Percentiles rank a stretch among this genome's conserved stretches.
These are phyloP conservation scores for Podospora anserina DNA, from an alignment of 495 filamentous ascomycete genomes.

Conservation along the genomic window DNA sequence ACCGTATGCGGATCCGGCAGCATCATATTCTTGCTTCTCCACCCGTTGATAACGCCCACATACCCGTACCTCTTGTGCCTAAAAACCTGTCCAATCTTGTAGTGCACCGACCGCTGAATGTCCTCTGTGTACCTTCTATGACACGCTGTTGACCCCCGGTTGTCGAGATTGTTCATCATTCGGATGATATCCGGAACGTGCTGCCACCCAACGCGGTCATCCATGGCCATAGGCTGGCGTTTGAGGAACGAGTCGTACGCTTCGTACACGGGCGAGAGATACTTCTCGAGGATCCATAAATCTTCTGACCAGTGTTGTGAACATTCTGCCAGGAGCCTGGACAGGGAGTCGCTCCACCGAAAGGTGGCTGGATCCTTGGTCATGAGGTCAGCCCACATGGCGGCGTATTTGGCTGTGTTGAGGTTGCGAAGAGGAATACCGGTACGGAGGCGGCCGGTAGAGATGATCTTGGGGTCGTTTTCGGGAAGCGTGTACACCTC, in stretches of 20 bases:
- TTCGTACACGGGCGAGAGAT: neutral
- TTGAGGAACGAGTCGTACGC: constrained; percentile 43
- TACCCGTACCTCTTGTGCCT: constrained; percentile 78
- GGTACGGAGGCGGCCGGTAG: neutral
- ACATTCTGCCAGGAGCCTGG: neutral
- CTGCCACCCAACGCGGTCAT: constrained; percentile 21
- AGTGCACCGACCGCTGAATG: constrained; percentile 50
- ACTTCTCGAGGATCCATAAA: neutral
- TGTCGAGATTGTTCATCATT: constrained; percentile 59
- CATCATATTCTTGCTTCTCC: constrained; percentile 52
- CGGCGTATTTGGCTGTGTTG: neutral
- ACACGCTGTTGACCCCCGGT: constrained; percentile 50
- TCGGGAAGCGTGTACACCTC: neutral
- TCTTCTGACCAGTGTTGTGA: neutral
- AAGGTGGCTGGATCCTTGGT: neutral
- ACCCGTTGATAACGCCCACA: constrained; percentile 77
- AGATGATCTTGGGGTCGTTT: neutral
- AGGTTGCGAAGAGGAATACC: neutral
- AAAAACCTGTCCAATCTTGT: constrained; percentile 81
- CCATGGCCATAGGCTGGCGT: constrained; percentile 19
- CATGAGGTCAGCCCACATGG: constrained; percentile 3
- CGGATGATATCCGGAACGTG: constrained; percentile 48
- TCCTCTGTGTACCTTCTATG: constrained; percentile 45
- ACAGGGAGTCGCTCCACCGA: neutral
- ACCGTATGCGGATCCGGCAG: constrained; percentile 34